Conservation (phyloP, 1,284 basidiomycete genomes). For the Apiotrichum domesticum region DNA sequence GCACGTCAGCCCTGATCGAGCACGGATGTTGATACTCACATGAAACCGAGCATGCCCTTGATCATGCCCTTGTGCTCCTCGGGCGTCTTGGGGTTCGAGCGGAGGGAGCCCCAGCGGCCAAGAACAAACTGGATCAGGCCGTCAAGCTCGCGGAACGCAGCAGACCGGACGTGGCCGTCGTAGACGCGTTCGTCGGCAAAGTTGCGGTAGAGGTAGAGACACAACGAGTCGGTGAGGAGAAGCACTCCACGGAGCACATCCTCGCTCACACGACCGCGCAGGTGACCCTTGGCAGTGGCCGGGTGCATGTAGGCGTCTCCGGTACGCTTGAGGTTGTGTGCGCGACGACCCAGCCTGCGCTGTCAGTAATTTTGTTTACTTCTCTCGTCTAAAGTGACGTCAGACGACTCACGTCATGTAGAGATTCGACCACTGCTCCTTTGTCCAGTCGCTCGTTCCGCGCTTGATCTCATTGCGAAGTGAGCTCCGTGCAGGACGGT, state of each 20-base stretch:
- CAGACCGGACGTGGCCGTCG: conserved; percentile 22
- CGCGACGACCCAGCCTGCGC: conserved; percentile 21
- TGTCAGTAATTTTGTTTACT: too few species aligned
- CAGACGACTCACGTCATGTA: conserved; percentile 5
- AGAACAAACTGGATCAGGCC: conserved; percentile 31
- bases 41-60: conserved; percentile 40
- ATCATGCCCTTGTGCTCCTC: conserved; percentile 25
- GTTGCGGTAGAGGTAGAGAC: conserved; percentile 51
- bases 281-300: conserved; percentile 21
- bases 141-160: conserved; percentile 28
- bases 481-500: conserved; percentile 8
- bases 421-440: conserved; percentile 13
- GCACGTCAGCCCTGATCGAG: background rate
- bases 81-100: conserved; percentile 1
- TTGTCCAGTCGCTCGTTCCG: conserved; percentile 15
- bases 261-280: conserved; percentile 17
- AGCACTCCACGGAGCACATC: conserved; percentile 42
- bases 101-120: conserved; percentile 30
- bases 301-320: conserved; percentile 36
- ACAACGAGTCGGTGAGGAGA: conserved; percentile 49
- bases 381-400: background rate
- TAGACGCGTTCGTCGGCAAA: conserved; percentile 49
- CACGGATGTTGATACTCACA: conserved; percentile 24
- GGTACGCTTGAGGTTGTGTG: conserved; percentile 33
- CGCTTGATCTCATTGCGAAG: conserved; percentile 19